Evolutionary conservation across 2,329 filamentous ascomycete genomes (phyloP).

Genomic region (Curvularia lunata): DNA sequence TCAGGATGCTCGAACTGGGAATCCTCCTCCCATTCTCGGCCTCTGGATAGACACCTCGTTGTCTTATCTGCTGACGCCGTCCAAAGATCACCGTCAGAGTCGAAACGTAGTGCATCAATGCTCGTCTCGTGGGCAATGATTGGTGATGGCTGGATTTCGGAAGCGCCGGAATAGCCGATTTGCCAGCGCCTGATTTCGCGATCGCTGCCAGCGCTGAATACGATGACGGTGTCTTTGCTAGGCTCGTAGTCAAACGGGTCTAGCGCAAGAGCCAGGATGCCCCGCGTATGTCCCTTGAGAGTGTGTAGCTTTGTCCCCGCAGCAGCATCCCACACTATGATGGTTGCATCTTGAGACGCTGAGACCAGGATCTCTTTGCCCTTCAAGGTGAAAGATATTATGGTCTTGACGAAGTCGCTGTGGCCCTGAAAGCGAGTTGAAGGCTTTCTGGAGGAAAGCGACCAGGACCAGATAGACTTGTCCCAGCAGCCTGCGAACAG

Average conservation of each 20-base stretch:
- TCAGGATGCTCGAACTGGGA: constrained; percentile 81
- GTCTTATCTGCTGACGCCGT: constrained; percentile 92
- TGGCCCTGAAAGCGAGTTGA: constrained; percentile 75
- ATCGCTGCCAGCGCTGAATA: constrained; percentile 75
- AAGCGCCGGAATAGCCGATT: constrained; percentile 50
- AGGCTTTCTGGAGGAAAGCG: constrained; percentile 51
- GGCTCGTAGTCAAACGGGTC: constrained; percentile 62
- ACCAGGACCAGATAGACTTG: constrained; percentile 88
- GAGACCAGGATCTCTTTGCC: constrained; percentile 63
- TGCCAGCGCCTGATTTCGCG: constrained; percentile 76
- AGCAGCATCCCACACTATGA: constrained; percentile 78
- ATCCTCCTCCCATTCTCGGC: constrained; percentile 72
- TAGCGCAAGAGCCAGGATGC: constrained; percentile 77
- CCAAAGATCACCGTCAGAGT: constrained; percentile 78
- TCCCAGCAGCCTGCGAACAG: constrained; percentile 95
- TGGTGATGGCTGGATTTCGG: constrained; percentile 52
- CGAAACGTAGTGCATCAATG: constrained; percentile 81
- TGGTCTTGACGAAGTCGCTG: constrained; percentile 86
- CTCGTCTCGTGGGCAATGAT: constrained; percentile 89
- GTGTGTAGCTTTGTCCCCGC: constrained; percentile 74
- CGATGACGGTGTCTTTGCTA: constrained; percentile 52
- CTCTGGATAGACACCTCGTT: constrained; percentile 76
- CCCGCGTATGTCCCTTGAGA: constrained; percentile 78
- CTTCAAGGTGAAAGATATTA: constrained; percentile 67
- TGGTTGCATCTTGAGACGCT: constrained; percentile 55